Base-by-base conservation (phyloP, 345 rosid species). In the Sisymbrium irio region DNA sequence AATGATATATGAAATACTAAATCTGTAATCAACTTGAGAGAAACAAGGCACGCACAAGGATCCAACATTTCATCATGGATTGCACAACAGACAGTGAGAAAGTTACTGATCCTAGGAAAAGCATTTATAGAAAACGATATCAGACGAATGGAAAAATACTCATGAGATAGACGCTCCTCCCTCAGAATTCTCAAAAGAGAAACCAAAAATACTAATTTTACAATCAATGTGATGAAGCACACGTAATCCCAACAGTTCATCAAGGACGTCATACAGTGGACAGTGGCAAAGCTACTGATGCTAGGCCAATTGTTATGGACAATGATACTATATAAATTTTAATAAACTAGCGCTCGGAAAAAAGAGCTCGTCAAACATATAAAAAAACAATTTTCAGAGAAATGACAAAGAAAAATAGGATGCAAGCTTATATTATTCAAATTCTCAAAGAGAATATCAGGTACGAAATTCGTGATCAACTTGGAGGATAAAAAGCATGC, bases 1-100 rank as follows among this genome's bases (percentile, higher is more conserved):
- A 62, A 27, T 53, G 44, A 28, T 17, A 37, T 18, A n/a, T 39
- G 28, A 39, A 28, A 60, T n/a, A 60, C 37, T 75, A 67, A 60
- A 68, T 67, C 6, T 60, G 33, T 42, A 30, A 51, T 59, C 56
- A 50, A 42, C 36, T 30, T 68, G 40, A 50, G 40, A 40, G 63
- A 27, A 11, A 53, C 44, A 62, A 67, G 56, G 57, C 49, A 67
- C 9, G 20, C 64, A 35, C 41, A 65, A 73, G 54, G 28, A 64
- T 57, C 59, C 27, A 66, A 46, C n/a, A 27, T n/a, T 59, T 28
- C 61, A 59, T 50, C 73, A 51, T 30, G 12, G 13, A 58, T 20
- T 60, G 78, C 69, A 50, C 20, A 30, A 30, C 42, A 75, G 45
- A 60, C 37, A 50, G 46, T 22, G 15, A 67, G 54, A 59, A 41